A percentile compares a stretch with the other conserved stretches of the same genome.
These are phyloP conservation scores for Mucor racemosus DNA, from an alignment of 371 early-diverging fungal genomes.

Conservation along the genomic window DNA sequence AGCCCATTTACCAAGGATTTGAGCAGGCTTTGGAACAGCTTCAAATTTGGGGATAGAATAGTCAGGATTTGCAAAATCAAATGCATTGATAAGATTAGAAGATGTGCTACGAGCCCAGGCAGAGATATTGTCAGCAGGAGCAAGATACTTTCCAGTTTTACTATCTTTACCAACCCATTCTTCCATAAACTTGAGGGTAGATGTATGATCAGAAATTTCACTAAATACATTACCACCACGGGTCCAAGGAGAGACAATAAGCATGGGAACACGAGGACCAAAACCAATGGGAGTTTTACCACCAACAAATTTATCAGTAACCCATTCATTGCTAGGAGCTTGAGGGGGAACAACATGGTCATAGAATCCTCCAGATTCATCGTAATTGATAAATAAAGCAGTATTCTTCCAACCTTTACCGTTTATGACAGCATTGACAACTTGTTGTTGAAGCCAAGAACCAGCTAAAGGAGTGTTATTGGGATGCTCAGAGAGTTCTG, in stretches of 20 bases:
- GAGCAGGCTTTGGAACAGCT: constrained; percentile 21
- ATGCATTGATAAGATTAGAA: constrained; percentile 25
- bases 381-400: constrained; percentile 37
- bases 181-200: constrained; percentile 31
- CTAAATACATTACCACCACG: constrained; percentile 38
- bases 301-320: constrained; percentile 23
- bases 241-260: constrained; percentile 30
- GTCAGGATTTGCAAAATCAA: constrained; percentile 34
- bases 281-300: constrained; percentile 9
- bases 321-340: constrained; percentile 23
- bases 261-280: constrained; percentile 37
- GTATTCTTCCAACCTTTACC: constrained; percentile 28
- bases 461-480: constrained; percentile 36
- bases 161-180: constrained; percentile 33
- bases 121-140: constrained; percentile 31
- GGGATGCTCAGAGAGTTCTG: constrained; percentile 31
- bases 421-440: constrained; percentile 37
- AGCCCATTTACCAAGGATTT: constrained; percentile 22
- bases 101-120: constrained; percentile 24
- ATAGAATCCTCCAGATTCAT: constrained; percentile 31
- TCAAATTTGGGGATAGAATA: constrained; percentile 25
- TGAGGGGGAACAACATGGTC: constrained; percentile 34
- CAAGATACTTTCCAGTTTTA: constrained; percentile 20
- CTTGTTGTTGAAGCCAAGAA: constrained; percentile 37
- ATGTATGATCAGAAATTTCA: constrained; percentile 33